Evolutionary conservation across 83 land plant genomes (phyloP).

Genomic region (Picea abies): DNA sequence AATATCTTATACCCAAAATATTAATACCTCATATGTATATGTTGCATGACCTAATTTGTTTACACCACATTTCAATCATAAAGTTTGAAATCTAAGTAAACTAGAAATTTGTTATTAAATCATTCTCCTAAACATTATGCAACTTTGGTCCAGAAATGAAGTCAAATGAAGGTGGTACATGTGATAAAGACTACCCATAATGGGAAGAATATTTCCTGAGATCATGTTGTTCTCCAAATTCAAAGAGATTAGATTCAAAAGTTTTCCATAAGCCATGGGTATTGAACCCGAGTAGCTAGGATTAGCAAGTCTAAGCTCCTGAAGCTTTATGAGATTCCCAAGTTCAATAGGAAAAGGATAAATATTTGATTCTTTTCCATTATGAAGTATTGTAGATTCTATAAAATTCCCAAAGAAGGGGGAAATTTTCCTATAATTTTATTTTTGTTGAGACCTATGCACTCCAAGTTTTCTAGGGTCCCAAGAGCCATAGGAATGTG

Average conservation of each 20-base stretch:
- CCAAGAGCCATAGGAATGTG: slow-evolving; percentile 40
- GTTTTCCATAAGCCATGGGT: slow-evolving; percentile 36
- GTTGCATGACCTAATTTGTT: no score
- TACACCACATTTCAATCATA: no score
- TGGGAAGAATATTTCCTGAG: slow-evolving; percentile 46
- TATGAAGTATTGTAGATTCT: slow-evolving; percentile 60
- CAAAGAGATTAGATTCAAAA: slow-evolving; percentile 41
- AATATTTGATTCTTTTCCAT: slow-evolving; percentile 68
- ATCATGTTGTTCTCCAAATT: slow-evolving; percentile 58
- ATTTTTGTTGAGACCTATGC: slow-evolving; percentile 68
- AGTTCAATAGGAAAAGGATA: slow-evolving; percentile 40
- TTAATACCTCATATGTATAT: no score
- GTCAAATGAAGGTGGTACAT: slow-evolving; percentile 66
- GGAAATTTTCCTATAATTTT: slow-evolving; percentile 43
- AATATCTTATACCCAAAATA: no score
- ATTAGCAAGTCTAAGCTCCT: slow-evolving; percentile 61
- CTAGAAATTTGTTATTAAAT: neutral
- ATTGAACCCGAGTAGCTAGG: slow-evolving; percentile 57
- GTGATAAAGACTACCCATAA: slow-evolving; percentile 33
- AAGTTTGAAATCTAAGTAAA: no score
- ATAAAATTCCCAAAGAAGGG: slow-evolving; percentile 25
- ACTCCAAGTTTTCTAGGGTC: slow-evolving; percentile 39
- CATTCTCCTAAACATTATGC: neutral
- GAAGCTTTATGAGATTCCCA: slow-evolving; percentile 43
- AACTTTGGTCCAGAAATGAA: neutral